Conservation (phyloP, 257 asterid genomes). For the Solanum corneliomulleri region DNA sequence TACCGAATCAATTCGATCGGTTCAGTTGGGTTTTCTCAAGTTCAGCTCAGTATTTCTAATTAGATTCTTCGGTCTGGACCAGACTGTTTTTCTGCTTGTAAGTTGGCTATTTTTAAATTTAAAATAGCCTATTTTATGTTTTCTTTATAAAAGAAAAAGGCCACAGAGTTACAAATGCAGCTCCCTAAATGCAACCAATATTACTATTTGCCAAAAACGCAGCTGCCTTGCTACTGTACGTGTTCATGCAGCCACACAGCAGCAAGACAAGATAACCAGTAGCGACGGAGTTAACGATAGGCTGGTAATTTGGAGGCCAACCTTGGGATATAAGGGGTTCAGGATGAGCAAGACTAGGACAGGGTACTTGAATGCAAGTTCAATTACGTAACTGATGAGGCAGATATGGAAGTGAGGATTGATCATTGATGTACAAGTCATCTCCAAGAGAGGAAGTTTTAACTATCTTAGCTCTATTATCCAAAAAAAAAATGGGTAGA, state of each 20-base stretch:
- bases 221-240: neutral
- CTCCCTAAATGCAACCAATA: neutral
- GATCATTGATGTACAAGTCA: neutral
- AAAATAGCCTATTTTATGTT: neutral
- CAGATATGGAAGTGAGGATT: neutral
- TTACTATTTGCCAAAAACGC: neutral
- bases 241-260: neutral
- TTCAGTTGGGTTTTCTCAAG: neutral
- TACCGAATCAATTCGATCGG: neutral
- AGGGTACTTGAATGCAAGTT: neutral
- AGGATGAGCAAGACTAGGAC: neutral
- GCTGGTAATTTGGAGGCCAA: neutral
- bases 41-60: neutral
- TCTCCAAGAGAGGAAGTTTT: neutral
- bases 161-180: neutral
- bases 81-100: neutral
- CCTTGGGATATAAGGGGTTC: neutral
- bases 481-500: neutral
- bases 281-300: neutral
- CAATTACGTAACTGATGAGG: neutral
- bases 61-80: neutral
- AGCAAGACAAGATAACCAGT: neutral
- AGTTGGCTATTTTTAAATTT: too few species aligned
- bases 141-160: neutral
- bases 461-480: neutral